Evolutionary conservation across 75 land plant genomes (phyloP).

Genomic region (Cupressus sempervirens): DNA sequence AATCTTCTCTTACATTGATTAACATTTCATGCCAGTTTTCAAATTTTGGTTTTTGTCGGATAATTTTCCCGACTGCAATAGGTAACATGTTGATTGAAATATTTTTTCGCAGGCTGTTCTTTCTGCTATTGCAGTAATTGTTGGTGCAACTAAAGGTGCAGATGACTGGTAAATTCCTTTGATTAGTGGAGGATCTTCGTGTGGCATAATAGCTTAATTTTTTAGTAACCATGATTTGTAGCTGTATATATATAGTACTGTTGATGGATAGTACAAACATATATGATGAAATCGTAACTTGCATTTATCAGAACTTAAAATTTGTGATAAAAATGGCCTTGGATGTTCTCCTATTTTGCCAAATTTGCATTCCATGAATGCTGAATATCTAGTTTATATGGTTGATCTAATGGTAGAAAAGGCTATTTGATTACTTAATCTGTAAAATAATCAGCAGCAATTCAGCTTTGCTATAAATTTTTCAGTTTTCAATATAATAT

Average conservation of each 20-base stretch:
- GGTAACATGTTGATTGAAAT: background rate
- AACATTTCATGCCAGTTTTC: background rate
- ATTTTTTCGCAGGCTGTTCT: constrained; percentile 3
- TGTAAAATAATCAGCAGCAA: background rate
- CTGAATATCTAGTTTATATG: background rate
- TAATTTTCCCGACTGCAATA: background rate
- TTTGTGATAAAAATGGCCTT: background rate
- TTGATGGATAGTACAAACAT: background rate
- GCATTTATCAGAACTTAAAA: background rate
- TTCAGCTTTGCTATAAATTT: background rate
- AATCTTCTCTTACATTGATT: background rate
- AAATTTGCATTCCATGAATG: background rate
- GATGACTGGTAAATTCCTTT: constrained; percentile 6
- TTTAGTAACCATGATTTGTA: background rate
- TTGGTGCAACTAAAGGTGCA: constrained; percentile 14
- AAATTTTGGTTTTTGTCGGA: background rate
- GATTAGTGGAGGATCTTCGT: background rate
- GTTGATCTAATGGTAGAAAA: background rate
- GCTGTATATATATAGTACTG: background rate
- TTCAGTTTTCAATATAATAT: background rate
- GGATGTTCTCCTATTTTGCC: background rate
- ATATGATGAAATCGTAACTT: background rate
- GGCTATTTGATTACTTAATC: background rate
- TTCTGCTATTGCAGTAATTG: constrained; percentile 5
- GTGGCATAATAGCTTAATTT: background rate